Percentiles rank a stretch among this genome's conserved stretches.
Conservation (phyloP, 1,139 yeast species). For the Candida dubliniensis region DNA sequence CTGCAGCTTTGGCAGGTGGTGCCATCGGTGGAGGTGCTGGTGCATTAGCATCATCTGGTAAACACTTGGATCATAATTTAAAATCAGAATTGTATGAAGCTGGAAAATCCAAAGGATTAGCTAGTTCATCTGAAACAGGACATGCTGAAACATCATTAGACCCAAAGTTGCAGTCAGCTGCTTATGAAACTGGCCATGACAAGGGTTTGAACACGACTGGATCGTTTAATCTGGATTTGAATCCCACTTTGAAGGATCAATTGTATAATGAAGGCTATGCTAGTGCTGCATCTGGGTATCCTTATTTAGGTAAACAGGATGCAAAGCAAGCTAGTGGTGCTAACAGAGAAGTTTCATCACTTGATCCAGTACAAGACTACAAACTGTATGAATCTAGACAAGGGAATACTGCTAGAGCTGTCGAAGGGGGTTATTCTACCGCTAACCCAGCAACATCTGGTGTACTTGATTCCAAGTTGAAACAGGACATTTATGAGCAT, state of each 20-base stretch:
- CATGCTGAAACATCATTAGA: neutral
- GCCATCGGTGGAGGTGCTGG: conserved; percentile 2
- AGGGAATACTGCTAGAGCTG: conserved; percentile 8
- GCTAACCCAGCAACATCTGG: neutral
- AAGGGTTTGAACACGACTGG: neutral
- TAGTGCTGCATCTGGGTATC: neutral
- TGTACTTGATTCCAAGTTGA: conserved; percentile 6
- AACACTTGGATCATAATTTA: conserved; percentile 1
- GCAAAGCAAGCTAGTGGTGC: neutral
- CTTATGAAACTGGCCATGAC: conserved; percentile 8
- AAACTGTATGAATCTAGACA: no score
- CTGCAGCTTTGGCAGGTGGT: conserved; percentile 6
- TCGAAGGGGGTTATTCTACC: conserved; percentile 3
- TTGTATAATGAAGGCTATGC: conserved; percentile 8
- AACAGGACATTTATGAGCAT: conserved; percentile 14
- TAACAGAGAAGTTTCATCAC: no score
- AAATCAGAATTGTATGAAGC: conserved; percentile 7
- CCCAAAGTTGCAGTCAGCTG: conserved; percentile 2
- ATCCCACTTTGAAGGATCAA: conserved; percentile 8
- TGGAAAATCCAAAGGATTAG: conserved; percentile 7
- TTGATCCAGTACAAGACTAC: no score
- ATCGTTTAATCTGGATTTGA: no score
- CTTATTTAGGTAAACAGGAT: neutral
- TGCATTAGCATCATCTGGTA: conserved; percentile 2
- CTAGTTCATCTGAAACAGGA: neutral